Evolutionary conservation across 805 yeast genomes (phyloP), one percentile per base, ranked within the genome.

Genomic region (Gaillardinia entomophila): DNA sequence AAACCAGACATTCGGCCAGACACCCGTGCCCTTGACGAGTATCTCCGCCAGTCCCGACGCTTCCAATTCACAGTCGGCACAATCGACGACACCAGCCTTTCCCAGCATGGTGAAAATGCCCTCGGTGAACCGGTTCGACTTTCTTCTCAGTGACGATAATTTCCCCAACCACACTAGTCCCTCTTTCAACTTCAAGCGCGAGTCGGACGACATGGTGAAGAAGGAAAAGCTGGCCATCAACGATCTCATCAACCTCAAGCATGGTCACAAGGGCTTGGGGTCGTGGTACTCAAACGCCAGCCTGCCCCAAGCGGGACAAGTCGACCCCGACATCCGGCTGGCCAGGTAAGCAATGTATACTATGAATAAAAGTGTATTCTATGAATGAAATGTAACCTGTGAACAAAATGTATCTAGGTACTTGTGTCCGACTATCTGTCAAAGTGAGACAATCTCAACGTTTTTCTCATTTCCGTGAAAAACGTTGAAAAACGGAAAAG

Each of bases 191-290:
- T 11, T 26, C 18, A 26, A 19, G 8, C 8, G 10, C 11, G 27
- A 15, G 18, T 40, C 45, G 18, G 48, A 49, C 4, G 60, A 57
- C 12, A 30, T 55, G 28, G 28, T 49, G 3, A 53, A 50, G 24
- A 51, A 58, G 31, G 66, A 60, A 35, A 54, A 52, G 31, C 36
- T 51, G 32, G 64, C 51, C 1, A 49, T 54, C 10, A 38, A 41
- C 27, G 47, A 43, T 27, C 34, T 43, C 27, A 41, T 43, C 43
- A 43, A 31, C 19, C 27, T 43, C 31, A 32, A 43, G n/a, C 36
- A 36, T 16, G 42, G 8, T 10, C 22, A 19, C 22, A 19, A 19
- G 22, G 22, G 22, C 10, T 10, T 19, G 8, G 10, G 10, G 8
- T 6, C 6, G 8, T 19, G 22, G 22, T 19, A 6, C 10, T 19